Percentiles rank a stretch among this genome's conserved stretches.
These are phyloP conservation scores for Teratosphaeriaceae sp. DNA, from an alignment of 2,329 filamentous ascomycete genomes.

Conservation along the genomic window DNA sequence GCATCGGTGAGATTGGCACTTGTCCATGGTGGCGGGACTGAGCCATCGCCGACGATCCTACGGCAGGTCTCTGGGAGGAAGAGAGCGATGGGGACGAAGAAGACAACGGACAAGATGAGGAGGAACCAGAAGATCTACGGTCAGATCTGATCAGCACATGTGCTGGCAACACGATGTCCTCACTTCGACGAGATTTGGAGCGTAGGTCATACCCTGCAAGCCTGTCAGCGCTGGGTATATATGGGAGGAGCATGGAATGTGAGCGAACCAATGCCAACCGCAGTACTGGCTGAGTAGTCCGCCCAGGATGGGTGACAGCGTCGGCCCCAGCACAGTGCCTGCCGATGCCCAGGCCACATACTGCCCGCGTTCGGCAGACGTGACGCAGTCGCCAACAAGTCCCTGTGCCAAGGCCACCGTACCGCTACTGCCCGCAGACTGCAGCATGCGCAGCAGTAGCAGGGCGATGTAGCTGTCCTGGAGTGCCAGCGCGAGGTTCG, in stretches of 20 bases:
- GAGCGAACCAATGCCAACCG: slow-evolving; percentile 51
- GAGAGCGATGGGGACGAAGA: slow-evolving; percentile 49
- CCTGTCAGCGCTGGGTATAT: background rate
- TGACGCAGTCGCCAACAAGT: slow-evolving; percentile 65
- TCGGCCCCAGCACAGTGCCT: slow-evolving; percentile 46
- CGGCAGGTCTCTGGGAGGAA: slow-evolving; percentile 49
- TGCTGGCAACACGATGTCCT: background rate
- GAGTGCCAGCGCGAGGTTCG: slow-evolving; percentile 30
- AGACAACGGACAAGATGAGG: slow-evolving; percentile 44
- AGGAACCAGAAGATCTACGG: slow-evolving; percentile 31
- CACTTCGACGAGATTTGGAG: too few relatives aligned
- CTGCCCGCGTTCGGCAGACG: slow-evolving; percentile 61
- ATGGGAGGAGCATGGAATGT: background rate
- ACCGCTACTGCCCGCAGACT: slow-evolving; percentile 59
- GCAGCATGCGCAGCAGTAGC: slow-evolving; percentile 55
- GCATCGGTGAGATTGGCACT: slow-evolving; percentile 51
- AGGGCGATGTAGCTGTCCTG: slow-evolving; percentile 38
- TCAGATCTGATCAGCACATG: background rate
- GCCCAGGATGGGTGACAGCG: slow-evolving; percentile 56
- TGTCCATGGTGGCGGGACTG: slow-evolving; percentile 50
- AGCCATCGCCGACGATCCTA: slow-evolving; percentile 55
- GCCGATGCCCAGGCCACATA: slow-evolving; percentile 64
- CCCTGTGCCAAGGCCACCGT: slow-evolving; percentile 66
- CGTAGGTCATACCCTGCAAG: background rate
- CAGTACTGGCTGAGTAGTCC: slow-evolving; percentile 57